Evolutionary conservation across 1,284 basidiomycete genomes (phyloP).

Genomic region (Leccinum griseonigrum): DNA sequence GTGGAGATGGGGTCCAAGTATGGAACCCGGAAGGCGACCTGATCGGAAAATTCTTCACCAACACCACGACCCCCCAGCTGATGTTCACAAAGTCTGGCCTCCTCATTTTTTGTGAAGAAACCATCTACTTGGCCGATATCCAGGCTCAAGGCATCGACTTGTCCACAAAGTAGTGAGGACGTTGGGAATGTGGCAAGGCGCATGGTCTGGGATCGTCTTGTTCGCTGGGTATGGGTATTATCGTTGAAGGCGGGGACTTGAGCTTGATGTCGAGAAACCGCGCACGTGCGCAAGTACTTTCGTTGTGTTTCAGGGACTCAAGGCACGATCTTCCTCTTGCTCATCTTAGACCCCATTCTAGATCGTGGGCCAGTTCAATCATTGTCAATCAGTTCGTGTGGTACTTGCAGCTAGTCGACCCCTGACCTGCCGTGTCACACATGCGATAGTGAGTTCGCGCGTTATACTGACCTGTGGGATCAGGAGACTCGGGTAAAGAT

Average conservation of each 20-base stretch:
- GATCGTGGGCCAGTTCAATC: neutral
- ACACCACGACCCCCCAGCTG: slow-evolving; percentile 58
- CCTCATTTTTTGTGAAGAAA: slow-evolving; percentile 16
- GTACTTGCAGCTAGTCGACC: neutral
- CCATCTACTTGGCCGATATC: slow-evolving; percentile 21
- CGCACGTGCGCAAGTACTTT: neutral
- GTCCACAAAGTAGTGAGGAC: neutral
- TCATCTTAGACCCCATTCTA: neutral
- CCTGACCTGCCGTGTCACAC: neutral
- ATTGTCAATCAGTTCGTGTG: neutral
- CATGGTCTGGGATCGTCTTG: neutral
- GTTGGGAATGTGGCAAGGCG: neutral
- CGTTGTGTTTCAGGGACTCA: neutral
- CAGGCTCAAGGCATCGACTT: slow-evolving; percentile 19
- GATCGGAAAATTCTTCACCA: slow-evolving; percentile 74
- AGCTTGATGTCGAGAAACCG: neutral
- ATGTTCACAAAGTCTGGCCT: slow-evolving; percentile 44
- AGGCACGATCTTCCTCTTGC: neutral
- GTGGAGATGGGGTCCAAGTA: slow-evolving; percentile 43
- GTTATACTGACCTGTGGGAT: neutral
- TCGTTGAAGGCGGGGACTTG: neutral
- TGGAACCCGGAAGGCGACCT: slow-evolving; percentile 63
- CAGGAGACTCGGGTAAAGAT: neutral
- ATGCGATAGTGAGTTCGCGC: neutral
- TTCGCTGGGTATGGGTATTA: neutral